Conservation (phyloP, 75 land plant genomes). For the Azolla pinnata region DNA sequence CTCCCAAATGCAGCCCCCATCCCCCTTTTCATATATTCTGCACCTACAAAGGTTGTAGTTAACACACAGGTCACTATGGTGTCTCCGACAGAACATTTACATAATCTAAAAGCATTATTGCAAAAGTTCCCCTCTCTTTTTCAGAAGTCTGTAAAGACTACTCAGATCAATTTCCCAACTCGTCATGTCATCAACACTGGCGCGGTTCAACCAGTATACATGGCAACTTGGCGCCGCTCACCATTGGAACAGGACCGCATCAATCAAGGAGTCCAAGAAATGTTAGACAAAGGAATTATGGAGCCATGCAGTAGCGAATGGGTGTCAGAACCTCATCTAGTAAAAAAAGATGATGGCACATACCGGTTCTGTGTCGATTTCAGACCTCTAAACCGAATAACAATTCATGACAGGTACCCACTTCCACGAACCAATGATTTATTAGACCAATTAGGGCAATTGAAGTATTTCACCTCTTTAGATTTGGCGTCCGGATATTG, state of each 20-base stretch:
- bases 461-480: slow-evolving; percentile 3
- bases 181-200: background rate
- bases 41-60: background rate
- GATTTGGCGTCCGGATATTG: slow-evolving; percentile 12
- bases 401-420: slow-evolving; percentile 5
- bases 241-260: background rate
- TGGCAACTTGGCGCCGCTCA: background rate
- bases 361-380: slow-evolving; percentile 8
- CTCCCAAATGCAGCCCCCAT: background rate
- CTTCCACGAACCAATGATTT: slow-evolving; percentile 9
- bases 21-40: background rate
- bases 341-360: slow-evolving; percentile 4
- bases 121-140: background rate
- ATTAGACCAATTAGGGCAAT: slow-evolving; percentile 4
- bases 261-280: slow-evolving; percentile 5
- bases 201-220: background rate
- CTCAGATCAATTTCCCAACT: background rate
- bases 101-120: background rate
- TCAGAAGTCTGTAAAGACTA: background rate
- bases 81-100: background rate
- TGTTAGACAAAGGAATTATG: slow-evolving; percentile 8
- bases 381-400: slow-evolving; percentile 5
- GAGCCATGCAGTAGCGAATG: background rate
- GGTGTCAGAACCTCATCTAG: slow-evolving; percentile 10
- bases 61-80: background rate